Evolutionary conservation across 306 rosid species (phyloP).

Genomic region (Quercus variabilis): DNA sequence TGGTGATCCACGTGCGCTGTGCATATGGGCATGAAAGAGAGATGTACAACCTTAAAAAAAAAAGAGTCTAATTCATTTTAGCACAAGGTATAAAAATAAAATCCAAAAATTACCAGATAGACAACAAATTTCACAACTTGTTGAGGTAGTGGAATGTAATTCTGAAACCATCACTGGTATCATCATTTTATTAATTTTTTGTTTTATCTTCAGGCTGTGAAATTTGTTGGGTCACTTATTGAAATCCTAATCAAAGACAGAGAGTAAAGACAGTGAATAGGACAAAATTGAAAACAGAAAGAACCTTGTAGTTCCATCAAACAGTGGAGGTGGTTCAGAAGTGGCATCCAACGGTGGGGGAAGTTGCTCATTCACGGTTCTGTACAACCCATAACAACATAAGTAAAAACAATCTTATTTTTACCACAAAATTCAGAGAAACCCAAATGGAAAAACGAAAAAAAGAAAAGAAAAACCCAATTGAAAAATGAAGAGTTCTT

Average conservation of each 20-base stretch:
- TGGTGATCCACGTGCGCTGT: conserved; percentile 81
- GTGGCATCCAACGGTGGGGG: conserved; percentile 55
- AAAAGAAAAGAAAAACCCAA: background rate
- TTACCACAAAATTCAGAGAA: too few species aligned
- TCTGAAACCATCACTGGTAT: too few species aligned
- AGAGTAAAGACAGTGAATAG: background rate
- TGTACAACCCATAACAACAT: background rate
- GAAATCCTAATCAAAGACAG: background rate
- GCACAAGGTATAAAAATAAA: background rate
- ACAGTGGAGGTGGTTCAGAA: conserved; percentile 65
- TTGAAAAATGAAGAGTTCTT: background rate
- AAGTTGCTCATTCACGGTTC: conserved; percentile 20
- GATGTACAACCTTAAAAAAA: conserved; percentile 47
- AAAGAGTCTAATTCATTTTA: background rate
- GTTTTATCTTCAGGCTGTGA: background rate
- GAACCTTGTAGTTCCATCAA: conserved; percentile 88
- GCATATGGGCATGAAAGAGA: conserved; percentile 63
- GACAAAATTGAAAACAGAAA: background rate
- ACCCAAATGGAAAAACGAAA: background rate
- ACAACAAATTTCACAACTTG: too few species aligned
- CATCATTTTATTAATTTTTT: too few species aligned
- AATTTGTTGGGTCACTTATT: background rate
- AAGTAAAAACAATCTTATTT: background rate
- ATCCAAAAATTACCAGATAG: background rate
- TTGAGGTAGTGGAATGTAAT: too few species aligned